Base-by-base conservation (phyloP, 2,329 filamentous ascomycete species). In the Sarocladiaceae sp. region DNA sequence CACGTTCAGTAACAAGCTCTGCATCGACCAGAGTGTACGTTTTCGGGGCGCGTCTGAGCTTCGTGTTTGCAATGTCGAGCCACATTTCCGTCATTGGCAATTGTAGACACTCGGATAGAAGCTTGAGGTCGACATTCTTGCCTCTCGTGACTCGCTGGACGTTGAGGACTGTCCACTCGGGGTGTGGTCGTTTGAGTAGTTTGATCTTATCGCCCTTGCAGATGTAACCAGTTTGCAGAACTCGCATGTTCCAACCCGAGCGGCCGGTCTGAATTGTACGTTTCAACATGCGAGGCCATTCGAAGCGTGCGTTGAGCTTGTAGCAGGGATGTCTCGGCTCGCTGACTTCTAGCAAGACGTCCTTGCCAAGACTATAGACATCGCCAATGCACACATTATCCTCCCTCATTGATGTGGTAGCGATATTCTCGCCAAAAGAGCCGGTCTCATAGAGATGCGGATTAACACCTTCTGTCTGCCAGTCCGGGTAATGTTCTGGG, bases 221-320 rank as follows among this genome's bases (percentile, higher is more conserved):
- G 15, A 36, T 36, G 7, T 36, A 17, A 6, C 33, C 33, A 5
- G 33, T 36, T 17, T 36, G 15, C 33, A 36, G 33, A 6, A 36
- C 33, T 10, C 33, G 33, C 33, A 44, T 44, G 39, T 44, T 44
- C 57, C 57, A 59, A 1, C 57, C 57, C 0, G 56, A 58, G 1
- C 57, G 44, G 2, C 57, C 57, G 11, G 40, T 59, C 36, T 37
- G 3, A 55, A 59, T 12, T 6, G 39, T 44, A 6, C 39, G 39
- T n/a, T 44, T 44, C 17, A 44, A n/a, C 39, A 44, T 44, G n/a
- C 39, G 18, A 4, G 39, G 54, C 53, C 12, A 50, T 23, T 59
- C 56, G 22, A 59, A 59, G 2, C 57, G 57, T 17, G 59, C 55
- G 4, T 59, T 59, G 17, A 59, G 56, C 52, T 59, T 59, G 13